Percentiles rank a stretch among this genome's conserved stretches.
Conservation (phyloP, 768 basidiomycete genomes). For the Austroboletus festivus region DNA sequence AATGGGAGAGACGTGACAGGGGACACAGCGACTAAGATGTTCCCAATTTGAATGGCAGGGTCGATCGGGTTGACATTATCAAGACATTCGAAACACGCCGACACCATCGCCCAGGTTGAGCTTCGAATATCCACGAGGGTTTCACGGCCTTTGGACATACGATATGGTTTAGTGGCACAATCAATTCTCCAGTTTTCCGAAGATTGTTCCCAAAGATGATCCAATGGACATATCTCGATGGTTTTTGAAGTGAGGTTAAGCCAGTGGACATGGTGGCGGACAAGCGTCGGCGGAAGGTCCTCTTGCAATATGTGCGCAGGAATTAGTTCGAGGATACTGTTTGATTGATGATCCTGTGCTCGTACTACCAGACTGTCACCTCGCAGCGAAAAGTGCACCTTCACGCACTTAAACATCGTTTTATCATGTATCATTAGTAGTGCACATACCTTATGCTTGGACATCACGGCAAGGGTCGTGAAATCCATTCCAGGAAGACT, state of each 20-base stretch:
- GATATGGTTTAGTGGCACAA: neutral
- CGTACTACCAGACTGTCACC: constrained; percentile 4
- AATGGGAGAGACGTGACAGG: neutral
- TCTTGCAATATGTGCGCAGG: constrained; percentile 5
- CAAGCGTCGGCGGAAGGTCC: constrained; percentile 21
- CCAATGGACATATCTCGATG: constrained; percentile 25
- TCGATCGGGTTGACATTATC: neutral
- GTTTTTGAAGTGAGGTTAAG: constrained; percentile 9
- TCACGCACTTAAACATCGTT: neutral
- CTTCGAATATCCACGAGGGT: constrained; percentile 21
- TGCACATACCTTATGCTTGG: constrained; percentile 13
- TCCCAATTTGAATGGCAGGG: neutral
- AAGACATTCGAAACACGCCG: constrained; percentile 1
- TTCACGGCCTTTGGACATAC: neutral
- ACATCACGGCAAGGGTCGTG: constrained; percentile 5
- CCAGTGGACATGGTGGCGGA: constrained; percentile 24
- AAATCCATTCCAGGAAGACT: constrained; percentile 8
- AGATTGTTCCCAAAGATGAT: constrained; percentile 18
- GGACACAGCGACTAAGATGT: constrained; percentile 14
- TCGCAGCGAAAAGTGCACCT: constrained; percentile 18
- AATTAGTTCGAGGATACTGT: constrained; percentile 16
- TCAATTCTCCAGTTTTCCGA: constrained; percentile 20
- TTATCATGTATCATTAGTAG: neutral
- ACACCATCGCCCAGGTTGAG: constrained; percentile 18
- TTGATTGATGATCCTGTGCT: neutral